phyloP scores from a whole-genome alignment of 1,284 basidiomycete genomes.

The Apiotrichum veenhuisii region DNA sequence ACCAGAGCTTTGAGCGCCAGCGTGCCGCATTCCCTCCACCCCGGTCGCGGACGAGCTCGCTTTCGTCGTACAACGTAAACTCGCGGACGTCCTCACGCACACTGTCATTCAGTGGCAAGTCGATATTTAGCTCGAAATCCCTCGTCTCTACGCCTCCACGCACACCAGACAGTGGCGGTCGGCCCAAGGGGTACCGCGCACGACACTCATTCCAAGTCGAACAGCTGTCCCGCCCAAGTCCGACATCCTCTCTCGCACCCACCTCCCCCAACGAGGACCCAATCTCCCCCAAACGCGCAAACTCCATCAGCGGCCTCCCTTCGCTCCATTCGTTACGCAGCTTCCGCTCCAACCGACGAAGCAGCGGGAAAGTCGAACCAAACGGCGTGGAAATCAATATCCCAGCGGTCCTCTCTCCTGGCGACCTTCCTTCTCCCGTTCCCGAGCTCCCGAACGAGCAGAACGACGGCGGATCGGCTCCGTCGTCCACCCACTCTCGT shows the following conservation, averaged over 20 bases:
- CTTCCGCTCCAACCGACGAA: neutral
- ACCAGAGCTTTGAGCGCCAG: neutral
- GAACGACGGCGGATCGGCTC: neutral
- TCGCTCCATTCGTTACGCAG: neutral
- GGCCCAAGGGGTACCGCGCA: neutral
- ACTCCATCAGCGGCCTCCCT: neutral
- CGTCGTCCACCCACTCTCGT: neutral
- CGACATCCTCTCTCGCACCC: neutral
- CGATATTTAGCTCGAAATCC: neutral
- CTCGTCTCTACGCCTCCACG: neutral
- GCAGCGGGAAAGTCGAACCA: neutral
- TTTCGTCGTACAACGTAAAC: neutral
- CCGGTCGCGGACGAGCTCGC: neutral
- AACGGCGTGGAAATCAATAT: neutral
- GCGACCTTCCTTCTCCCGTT: neutral
- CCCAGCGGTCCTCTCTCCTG: neutral
- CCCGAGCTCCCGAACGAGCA: slow-evolving; percentile 2
- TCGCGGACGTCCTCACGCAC: neutral
- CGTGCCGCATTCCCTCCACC: slow-evolving; percentile 1
- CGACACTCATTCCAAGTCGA: slow-evolving; percentile 1
- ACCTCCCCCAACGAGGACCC: neutral
- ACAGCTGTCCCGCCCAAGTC: neutral
- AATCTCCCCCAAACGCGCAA: neutral
- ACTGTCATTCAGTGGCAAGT: neutral
- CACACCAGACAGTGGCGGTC: neutral